These are phyloP conservation scores for Cystobasidiaceae sp. DNA, from an alignment of 1,284 basidiomycete genomes.

Conservation along the genomic window DNA sequence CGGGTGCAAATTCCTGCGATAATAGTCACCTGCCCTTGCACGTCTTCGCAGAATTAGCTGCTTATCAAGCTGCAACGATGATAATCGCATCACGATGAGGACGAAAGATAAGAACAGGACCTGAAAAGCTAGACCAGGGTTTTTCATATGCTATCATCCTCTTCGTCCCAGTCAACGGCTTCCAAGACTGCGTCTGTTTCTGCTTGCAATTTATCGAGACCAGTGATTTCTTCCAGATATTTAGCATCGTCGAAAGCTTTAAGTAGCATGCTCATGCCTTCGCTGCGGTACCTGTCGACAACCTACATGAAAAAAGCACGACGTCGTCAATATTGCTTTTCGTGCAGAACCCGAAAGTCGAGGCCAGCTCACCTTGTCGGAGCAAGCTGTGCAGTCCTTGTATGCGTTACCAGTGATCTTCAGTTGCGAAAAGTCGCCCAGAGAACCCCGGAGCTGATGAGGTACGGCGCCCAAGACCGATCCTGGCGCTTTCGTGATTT, in stretches of 20 bases:
- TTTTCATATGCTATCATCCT: slow-evolving; percentile 48
- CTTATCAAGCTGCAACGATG: too few relatives aligned
- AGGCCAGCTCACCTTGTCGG: slow-evolving; percentile 61
- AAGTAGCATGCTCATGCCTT: slow-evolving; percentile 73
- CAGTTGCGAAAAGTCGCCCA: slow-evolving; percentile 77
- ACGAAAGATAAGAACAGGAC: too few relatives aligned
- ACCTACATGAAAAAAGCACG: too few relatives aligned
- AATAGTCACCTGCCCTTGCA: too few relatives aligned
- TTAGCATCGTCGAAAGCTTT: slow-evolving; percentile 78
- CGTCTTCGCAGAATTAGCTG: too few relatives aligned
- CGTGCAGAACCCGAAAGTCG: too few relatives aligned
- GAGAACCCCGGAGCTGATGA: slow-evolving; percentile 86
- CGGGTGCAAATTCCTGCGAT: too few relatives aligned
- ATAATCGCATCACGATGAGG: too few relatives aligned
- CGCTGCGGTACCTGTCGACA: slow-evolving; percentile 63
- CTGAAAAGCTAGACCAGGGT: too few relatives aligned
- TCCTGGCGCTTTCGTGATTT: slow-evolving; percentile 40
- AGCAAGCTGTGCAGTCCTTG: slow-evolving; percentile 84
- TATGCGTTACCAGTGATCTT: slow-evolving; percentile 81
- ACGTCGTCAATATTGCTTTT: too few relatives aligned
- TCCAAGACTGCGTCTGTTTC: slow-evolving; percentile 68
- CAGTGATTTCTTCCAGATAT: slow-evolving; percentile 75
- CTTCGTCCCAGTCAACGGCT: slow-evolving; percentile 66
- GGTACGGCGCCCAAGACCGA: slow-evolving; percentile 79
- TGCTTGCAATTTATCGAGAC: slow-evolving; percentile 72